Evolutionary conservation across 2,329 filamentous ascomycete species (phyloP).

Genomic region (Sphaerostilbella broomeana): DNA sequence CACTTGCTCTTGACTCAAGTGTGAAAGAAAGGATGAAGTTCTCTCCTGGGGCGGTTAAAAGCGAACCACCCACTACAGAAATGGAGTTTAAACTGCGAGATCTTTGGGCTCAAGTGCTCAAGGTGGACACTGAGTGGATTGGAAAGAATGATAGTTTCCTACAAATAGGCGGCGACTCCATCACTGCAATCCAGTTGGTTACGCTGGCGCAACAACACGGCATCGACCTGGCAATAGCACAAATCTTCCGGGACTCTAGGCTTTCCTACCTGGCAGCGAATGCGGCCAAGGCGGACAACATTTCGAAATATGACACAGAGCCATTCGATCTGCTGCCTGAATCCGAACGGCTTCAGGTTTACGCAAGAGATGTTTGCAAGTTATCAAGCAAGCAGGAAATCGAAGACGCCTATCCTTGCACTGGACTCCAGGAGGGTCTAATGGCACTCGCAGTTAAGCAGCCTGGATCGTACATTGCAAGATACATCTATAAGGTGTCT

Average conservation of each 20-base stretch:
- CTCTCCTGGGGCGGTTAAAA: neutral
- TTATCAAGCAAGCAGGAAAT: neutral
- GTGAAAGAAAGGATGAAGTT: neutral
- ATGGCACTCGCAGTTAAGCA: constrained; percentile 7
- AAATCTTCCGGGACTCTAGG: neutral
- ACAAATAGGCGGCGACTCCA: constrained; percentile 3
- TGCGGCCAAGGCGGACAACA: neutral
- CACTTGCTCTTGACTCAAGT: neutral
- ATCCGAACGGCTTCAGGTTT: neutral
- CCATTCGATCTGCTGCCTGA: constrained; percentile 1
- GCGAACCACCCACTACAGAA: neutral
- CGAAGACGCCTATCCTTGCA: constrained; percentile 5
- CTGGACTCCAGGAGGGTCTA: constrained; percentile 1
- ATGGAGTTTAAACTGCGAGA: constrained; percentile 3
- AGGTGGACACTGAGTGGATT: neutral
- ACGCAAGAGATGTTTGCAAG: neutral
- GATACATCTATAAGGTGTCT: neutral
- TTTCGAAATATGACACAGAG: constrained; percentile 7
- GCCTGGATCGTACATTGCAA: constrained; percentile 7
- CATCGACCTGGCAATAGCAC: constrained; percentile 1
- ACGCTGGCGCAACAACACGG: neutral
- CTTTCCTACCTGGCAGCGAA: constrained; percentile 3
- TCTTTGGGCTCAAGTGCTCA: constrained; percentile 16
- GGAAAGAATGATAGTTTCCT: constrained; percentile 13
- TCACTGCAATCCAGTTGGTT: constrained; percentile 6